These are phyloP conservation scores for Scedosporium minutisporum DNA, from an alignment of 2,329 filamentous ascomycete genomes.

Conservation along the genomic window DNA sequence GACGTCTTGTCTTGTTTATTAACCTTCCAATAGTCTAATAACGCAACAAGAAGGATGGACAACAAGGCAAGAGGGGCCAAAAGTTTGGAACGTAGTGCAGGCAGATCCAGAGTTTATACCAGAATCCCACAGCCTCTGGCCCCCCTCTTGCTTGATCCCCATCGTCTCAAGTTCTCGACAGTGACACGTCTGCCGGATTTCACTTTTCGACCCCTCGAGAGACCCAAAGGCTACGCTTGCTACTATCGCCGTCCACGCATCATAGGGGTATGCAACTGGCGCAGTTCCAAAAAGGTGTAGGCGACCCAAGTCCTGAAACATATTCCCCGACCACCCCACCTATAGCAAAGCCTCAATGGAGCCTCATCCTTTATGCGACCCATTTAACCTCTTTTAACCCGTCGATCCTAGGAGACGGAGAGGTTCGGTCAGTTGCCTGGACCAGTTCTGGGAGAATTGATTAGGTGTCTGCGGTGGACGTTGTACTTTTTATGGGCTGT, in stretches of 20 bases:
- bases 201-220: neutral
- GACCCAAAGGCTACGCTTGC: neutral
- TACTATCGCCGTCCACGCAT: neutral
- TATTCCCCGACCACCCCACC: neutral
- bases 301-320: conserved; percentile 3
- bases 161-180: neutral
- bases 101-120: conserved; percentile 4
- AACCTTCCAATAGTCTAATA: neutral
- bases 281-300: neutral
- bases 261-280: neutral
- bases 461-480: neutral
- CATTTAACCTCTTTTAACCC: conserved; percentile 5
- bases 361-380: conserved; percentile 1
- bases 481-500: neutral
- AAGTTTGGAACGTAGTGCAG: neutral
- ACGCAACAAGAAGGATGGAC: neutral
- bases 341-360: neutral
- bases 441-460: neutral
- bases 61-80: conserved; percentile 1
- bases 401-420: neutral
- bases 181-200: neutral
- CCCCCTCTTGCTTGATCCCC: neutral
- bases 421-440: neutral
- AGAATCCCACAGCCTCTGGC: neutral
- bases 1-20: neutral